These are phyloP conservation scores for Guillardia theta DNA, from an alignment of 78 protist genomes.

Conservation along the genomic window DNA sequence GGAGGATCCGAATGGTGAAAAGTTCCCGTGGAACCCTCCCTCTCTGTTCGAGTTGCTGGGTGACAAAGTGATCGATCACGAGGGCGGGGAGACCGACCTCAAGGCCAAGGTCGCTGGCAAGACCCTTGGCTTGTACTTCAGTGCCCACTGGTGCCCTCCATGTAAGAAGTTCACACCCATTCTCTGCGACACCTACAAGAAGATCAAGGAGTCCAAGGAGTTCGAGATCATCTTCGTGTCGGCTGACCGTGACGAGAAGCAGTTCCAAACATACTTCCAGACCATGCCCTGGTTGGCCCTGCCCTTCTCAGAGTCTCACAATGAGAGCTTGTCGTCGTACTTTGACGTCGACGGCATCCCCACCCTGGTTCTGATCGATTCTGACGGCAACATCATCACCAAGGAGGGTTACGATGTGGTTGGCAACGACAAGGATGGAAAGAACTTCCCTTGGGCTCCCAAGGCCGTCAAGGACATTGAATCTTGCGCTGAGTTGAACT, in stretches of 20 bases:
- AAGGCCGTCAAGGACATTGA: no score
- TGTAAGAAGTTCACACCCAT: conserved; percentile 18
- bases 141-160: not conserved
- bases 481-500: no score
- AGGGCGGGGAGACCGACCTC: no score
- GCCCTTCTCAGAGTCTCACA: conserved; percentile 36
- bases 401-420: no score
- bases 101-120: not conserved
- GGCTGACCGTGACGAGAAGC: conserved; percentile 16
- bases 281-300: conserved; percentile 52
- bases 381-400: no score
- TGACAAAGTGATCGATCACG: no score
- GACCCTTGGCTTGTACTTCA: not conserved
- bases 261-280: not conserved
- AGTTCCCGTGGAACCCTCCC: conserved; percentile 25
- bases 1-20: not conserved
- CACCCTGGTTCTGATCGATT: not conserved
- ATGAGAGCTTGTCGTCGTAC: no score
- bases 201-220: not conserved
- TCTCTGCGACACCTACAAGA: not conserved
- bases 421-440: no score
- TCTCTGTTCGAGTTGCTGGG: no score
- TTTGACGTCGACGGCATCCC: conserved; percentile 21
- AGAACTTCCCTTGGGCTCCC: no score
- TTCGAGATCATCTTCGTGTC: conserved; percentile 18